phyloP scores from a whole-genome alignment of 177 flowering plant genomes.

The Telopea speciosissima region DNA sequence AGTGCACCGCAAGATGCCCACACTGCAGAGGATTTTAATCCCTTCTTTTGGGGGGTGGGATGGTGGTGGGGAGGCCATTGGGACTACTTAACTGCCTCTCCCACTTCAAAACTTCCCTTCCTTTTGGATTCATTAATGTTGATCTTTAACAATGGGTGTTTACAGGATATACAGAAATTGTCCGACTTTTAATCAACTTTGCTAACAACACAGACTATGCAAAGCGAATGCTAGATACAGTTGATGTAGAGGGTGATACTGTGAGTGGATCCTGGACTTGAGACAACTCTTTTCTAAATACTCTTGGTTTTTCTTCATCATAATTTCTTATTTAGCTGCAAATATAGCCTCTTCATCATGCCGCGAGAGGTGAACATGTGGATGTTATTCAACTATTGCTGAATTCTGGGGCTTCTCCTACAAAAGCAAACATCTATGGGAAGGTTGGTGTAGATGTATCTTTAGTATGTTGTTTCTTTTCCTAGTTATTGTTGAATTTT shows the following conservation, averaged over 20 bases:
- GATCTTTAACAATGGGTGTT: not conserved
- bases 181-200: conserved; percentile 43
- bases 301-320: not conserved
- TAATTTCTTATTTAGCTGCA: conserved; percentile 4
- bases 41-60: too few relatives aligned
- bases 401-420: conserved; percentile 61
- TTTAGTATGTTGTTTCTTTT: conserved; percentile 9
- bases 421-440: conserved; percentile 46
- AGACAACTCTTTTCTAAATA: not conserved
- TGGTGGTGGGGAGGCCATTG: too few relatives aligned
- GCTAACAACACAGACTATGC: conserved; percentile 38
- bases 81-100: not conserved
- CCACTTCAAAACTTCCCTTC: not conserved
- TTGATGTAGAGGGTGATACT: conserved; percentile 85
- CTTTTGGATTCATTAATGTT: not conserved
- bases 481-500: not conserved
- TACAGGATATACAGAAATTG: conserved; percentile 71
- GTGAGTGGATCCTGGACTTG: conserved; percentile 37
- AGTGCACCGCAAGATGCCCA: too few relatives aligned
- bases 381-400: conserved; percentile 55
- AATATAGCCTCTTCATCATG: conserved; percentile 90
- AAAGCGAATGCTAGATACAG: conserved; percentile 61
- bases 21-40: too few relatives aligned
- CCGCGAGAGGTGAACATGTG: conserved; percentile 77
- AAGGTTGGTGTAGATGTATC: conserved; percentile 41